Evolutionary conservation across 2,329 filamentous ascomycete genomes (phyloP).

Genomic region (Pseudogymnoascus sp.): DNA sequence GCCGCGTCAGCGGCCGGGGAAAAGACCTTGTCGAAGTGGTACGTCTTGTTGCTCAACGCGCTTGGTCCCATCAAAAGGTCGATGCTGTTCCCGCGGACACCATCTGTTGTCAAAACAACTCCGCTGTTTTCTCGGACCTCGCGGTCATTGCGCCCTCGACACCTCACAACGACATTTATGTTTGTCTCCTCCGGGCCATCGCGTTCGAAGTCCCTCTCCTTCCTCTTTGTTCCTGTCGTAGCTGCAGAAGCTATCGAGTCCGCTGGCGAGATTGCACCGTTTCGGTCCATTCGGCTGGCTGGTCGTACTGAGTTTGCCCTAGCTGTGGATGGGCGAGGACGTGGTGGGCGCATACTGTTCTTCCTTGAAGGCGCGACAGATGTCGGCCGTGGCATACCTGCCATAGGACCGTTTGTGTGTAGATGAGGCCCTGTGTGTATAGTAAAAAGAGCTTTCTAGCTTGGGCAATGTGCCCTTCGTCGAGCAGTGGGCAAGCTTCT

Average conservation of each 20-base stretch:
- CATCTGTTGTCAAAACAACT: conserved; percentile 81
- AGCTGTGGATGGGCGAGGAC: conserved; percentile 46
- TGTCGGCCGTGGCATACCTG: conserved; percentile 46
- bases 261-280: conserved; percentile 53
- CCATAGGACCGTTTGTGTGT: conserved; percentile 36
- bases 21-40: conserved; percentile 95
- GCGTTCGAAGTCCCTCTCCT: conserved; percentile 75
- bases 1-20: conserved; percentile 89
- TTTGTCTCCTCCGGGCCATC: conserved; percentile 77
- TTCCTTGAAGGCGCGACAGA: conserved; percentile 39
- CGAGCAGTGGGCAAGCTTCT: background rate
- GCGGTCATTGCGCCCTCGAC: conserved; percentile 83
- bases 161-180: conserved; percentile 95
- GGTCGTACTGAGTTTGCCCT: conserved; percentile 40
- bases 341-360: conserved; percentile 43
- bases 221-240: conserved; percentile 63
- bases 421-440: background rate
- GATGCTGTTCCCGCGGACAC: conserved; percentile 77
- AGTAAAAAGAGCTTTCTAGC: background rate
- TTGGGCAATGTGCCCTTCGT: background rate
- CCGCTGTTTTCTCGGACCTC: conserved; percentile 93
- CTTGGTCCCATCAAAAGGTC: conserved; percentile 89
- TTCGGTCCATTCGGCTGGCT: conserved; percentile 12
- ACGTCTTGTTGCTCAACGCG: conserved; percentile 90
- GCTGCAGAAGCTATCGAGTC: conserved; percentile 57